These are phyloP conservation scores for Psophocarpus tetragonolobus DNA, from an alignment of 306 rosid species.

Conservation along the genomic window DNA sequence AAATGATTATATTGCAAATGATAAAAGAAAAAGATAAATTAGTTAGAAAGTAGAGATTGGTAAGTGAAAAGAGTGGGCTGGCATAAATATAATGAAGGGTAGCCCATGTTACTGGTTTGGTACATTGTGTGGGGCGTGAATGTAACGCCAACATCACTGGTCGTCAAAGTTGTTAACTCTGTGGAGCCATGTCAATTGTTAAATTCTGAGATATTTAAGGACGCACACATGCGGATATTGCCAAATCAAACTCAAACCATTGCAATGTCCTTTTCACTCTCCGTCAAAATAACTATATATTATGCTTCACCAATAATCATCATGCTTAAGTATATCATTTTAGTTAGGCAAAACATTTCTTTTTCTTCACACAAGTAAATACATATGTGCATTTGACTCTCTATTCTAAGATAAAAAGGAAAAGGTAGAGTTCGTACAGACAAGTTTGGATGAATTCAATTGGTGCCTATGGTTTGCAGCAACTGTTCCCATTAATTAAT, in stretches of 20 bases:
- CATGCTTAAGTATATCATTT: too few relatives aligned
- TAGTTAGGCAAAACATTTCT: too few relatives aligned
- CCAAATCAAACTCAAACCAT: not conserved
- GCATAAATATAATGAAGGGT: too few relatives aligned
- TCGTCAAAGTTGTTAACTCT: not conserved
- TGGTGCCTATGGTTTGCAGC: slow-evolving; percentile 14
- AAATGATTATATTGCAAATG: too few relatives aligned
- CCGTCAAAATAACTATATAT: not conserved
- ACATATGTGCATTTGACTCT: too few relatives aligned
- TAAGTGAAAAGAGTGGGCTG: too few relatives aligned
- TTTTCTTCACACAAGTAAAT: too few relatives aligned
- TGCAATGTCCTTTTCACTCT: slow-evolving; percentile 11
- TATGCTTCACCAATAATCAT: too few relatives aligned
- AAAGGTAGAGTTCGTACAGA: slow-evolving; percentile 24
- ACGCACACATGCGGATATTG: not conserved
- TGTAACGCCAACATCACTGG: not conserved
- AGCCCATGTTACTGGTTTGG: not conserved
- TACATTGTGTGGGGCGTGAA: not conserved
- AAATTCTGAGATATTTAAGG: not conserved
- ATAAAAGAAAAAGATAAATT: too few relatives aligned
- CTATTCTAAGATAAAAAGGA: too few relatives aligned
- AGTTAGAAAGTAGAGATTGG: too few relatives aligned
- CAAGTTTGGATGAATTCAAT: slow-evolving; percentile 23
- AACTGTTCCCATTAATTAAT: not conserved
- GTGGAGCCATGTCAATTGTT: not conserved